phyloP scores from a whole-genome alignment of 495 filamentous ascomycete species.

The Aspergillus baeticus region DNA sequence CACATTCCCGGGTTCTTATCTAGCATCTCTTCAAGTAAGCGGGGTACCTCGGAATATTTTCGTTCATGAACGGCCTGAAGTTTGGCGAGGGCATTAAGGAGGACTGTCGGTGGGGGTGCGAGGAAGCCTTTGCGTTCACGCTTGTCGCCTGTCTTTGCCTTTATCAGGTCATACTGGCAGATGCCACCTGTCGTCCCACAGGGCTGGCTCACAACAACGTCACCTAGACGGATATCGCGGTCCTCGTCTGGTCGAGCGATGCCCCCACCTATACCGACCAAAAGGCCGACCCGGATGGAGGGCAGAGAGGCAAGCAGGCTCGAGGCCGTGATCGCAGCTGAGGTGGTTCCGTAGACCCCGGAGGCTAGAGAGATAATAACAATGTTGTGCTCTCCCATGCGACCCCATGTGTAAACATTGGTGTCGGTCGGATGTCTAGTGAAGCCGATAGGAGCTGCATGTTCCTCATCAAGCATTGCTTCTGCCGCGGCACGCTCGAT shows the following conservation, averaged over 20 bases:
- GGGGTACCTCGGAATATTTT: too few species aligned
- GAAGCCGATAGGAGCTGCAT: slow-evolving; percentile 12
- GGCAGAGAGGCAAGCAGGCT: slow-evolving; percentile 28
- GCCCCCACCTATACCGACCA: slow-evolving; percentile 39
- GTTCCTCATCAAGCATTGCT: slow-evolving; percentile 39
- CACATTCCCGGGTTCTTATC: too few species aligned
- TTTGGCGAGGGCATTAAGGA: too few species aligned
- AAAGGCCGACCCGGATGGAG: slow-evolving; percentile 33
- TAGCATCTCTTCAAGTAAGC: too few species aligned
- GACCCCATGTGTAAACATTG: slow-evolving; percentile 26
- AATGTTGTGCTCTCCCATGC: slow-evolving; percentile 29
- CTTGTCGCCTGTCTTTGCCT: too few species aligned
- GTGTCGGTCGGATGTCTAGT: slow-evolving; percentile 10
- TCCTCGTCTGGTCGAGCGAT: slow-evolving; percentile 10
- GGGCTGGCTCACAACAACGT: too few species aligned
- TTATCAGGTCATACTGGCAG: too few species aligned
- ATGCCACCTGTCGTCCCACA: too few species aligned
- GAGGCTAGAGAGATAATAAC: slow-evolving; percentile 28
- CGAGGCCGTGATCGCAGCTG: slow-evolving; percentile 27
- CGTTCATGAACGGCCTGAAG: too few species aligned
- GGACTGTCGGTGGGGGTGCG: too few species aligned
- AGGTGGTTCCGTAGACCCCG: slow-evolving; percentile 26
- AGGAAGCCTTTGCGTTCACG: too few species aligned
- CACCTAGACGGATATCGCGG: slow-evolving; percentile 16
- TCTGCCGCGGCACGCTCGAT: slow-evolving; percentile 39